These are phyloP conservation scores for Candida hungchunana DNA, from an alignment of 805 yeast genomes.

Conservation along the genomic window DNA sequence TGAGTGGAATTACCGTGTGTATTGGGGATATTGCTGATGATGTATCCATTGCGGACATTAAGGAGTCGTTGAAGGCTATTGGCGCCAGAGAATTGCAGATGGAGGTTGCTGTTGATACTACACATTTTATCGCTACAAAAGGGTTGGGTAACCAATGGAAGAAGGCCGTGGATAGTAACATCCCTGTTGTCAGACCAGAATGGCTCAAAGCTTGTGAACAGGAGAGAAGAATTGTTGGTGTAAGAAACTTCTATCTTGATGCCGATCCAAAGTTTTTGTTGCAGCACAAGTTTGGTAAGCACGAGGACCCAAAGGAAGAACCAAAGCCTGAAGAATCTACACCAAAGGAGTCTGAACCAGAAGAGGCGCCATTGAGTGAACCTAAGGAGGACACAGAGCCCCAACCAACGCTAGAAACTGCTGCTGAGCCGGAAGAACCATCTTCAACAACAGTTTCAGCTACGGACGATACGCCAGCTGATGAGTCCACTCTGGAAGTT, in stretches of 20 bases:
- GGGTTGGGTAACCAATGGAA: constrained; percentile 69
- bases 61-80: constrained; percentile 56
- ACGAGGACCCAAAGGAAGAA: constrained; percentile 18
- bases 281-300: constrained; percentile 40
- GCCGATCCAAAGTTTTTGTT: constrained; percentile 41
- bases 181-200: constrained; percentile 93
- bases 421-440: background rate
- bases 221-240: constrained; percentile 90
- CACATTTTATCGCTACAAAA: constrained; percentile 82
- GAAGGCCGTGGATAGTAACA: constrained; percentile 78
- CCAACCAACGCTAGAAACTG: background rate
- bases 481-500: background rate
- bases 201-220: constrained; percentile 93
- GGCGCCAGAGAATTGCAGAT: constrained; percentile 80
- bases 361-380: constrained; percentile 7
- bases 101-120: constrained; percentile 81
- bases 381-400: background rate
- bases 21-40: constrained; percentile 66
- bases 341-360: constrained; percentile 2
- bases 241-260: constrained; percentile 75
- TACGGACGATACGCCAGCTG: constrained; percentile 1
- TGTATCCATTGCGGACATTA: constrained; percentile 51
- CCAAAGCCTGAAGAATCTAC: constrained; percentile 10
- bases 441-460: background rate
- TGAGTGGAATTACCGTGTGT: constrained; percentile 88